Conservation (phyloP, 1,139 yeast species). For the Yamadazyma triangularis region DNA sequence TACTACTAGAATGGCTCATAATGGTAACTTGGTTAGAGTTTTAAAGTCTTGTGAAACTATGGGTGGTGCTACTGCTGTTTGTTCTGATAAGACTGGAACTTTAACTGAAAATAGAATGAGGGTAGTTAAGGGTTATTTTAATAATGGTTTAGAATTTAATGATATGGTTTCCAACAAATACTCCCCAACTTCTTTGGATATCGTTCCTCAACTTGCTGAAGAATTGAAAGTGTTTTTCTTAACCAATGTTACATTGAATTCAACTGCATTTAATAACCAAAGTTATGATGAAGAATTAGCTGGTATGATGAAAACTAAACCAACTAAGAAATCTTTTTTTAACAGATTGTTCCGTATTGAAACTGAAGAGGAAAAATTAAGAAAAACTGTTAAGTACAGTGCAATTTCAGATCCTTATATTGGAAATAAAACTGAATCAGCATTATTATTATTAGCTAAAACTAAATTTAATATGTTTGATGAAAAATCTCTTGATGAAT, state of each 20-base stretch:
- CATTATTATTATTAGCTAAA: conserved; percentile 67
- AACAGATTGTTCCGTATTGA: conserved; percentile 13
- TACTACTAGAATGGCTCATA: conserved; percentile 95
- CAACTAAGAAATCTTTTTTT: conserved; percentile 23
- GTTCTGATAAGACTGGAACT: conserved; percentile 97
- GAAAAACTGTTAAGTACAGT: conserved; percentile 14
- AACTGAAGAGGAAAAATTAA: conserved; percentile 16
- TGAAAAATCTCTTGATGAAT: conserved; percentile 30
- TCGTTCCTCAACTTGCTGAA: conserved; percentile 25
- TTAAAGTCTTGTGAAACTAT: conserved; percentile 93
- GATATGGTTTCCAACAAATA: conserved; percentile 27
- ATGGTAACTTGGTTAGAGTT: conserved; percentile 92
- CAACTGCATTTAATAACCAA: conserved; percentile 81
- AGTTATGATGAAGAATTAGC: conserved; percentile 37
- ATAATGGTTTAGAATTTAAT: conserved; percentile 41
- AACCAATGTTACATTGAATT: conserved; percentile 69
- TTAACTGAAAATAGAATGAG: conserved; percentile 91
- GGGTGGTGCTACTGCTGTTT: conserved; percentile 98
- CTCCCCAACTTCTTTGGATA: conserved; percentile 27
- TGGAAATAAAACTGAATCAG: conserved; percentile 95
- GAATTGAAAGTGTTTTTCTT: conserved; percentile 37
- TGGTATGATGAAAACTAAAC: conserved; percentile 22
- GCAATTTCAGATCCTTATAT: conserved; percentile 54
- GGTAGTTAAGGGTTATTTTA: conserved; percentile 71
- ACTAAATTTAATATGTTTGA: conserved; percentile 48